Base-by-base conservation (phyloP, 1,284 basidiomycete species). In the Leccinum pachyderme region DNA sequence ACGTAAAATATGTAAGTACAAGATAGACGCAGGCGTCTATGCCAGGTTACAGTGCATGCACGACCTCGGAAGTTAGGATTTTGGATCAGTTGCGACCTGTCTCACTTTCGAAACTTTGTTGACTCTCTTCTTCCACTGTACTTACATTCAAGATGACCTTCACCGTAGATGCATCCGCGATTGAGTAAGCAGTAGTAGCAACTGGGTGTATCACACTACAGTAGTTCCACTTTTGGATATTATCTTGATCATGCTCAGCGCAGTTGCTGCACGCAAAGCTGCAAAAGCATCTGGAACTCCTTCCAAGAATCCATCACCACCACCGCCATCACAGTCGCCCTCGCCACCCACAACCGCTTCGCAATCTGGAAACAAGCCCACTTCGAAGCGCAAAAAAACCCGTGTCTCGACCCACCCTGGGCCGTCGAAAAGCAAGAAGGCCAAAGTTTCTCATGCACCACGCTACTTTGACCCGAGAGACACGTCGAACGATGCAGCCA, bases 391-490 rank as follows among this genome's bases (percentile, higher is more conserved):
- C 18, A 69, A 63, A 55, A 27, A n/a, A n/a, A n/a, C 50, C 3
- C 52, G 55, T 3, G 15, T 31, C 32, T 51, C 50, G 12, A 24
- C 33, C 45, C 18, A 35, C 7, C 27, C 47, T 13, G 43, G 41
- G 22, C 46, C 56, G 33, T 54, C 54, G 22, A 65, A 53, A 48
- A 59, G 31, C 15, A 68, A 70, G 54, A 71, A 61, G 44, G 51
- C 24, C 56, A 68, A 67, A 35, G n/a, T 61, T 7, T 29, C 18
- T 7, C 55, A 49, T 43, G 4, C 47, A 2, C 5, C 55, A 31
- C 66, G 75, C 49, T 77, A 77, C 58, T 78, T 79, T 61, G 59
- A 65, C 13, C 54, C 70, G 35, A 53, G 50, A 24, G 72, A 77
- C 52, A 58, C 57, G 24, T 74, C 77, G 54, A 63, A 67, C 15